phyloP scores from a whole-genome alignment of 148 eudicot genomes.

The Camellia sinensis region DNA sequence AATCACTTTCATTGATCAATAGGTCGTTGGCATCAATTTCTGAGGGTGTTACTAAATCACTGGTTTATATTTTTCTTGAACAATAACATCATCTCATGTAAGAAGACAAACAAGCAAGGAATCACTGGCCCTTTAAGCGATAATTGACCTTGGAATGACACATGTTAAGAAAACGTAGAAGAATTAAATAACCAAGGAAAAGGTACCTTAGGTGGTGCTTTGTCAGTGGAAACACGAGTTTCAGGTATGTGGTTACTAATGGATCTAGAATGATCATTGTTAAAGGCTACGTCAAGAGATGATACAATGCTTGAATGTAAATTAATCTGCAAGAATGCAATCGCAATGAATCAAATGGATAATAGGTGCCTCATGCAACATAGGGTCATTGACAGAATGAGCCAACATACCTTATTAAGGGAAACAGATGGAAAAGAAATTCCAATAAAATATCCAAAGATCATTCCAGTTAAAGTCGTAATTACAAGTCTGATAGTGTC shows the following conservation, averaged over 20 bases:
- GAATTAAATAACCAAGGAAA: constrained; percentile 1
- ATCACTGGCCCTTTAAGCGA: neutral
- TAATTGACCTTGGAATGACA: neutral
- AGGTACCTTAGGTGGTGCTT: constrained; percentile 46
- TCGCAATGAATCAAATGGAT: constrained; percentile 13
- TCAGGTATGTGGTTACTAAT: constrained; percentile 44
- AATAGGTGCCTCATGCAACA: constrained; percentile 8
- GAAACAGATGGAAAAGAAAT: constrained; percentile 61
- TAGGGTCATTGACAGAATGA: neutral
- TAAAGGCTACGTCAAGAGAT: constrained; percentile 44
- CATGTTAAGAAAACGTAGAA: neutral
- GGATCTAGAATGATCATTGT: constrained; percentile 24
- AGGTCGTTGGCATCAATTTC: neutral
- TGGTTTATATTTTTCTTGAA: neutral
- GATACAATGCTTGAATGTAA: constrained; percentile 46
- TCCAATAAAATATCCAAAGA: constrained; percentile 67
- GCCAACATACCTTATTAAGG: constrained; percentile 45
- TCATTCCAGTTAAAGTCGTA: constrained; percentile 58
- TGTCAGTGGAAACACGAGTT: constrained; percentile 51
- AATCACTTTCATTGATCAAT: neutral
- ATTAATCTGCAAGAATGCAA: constrained; percentile 43
- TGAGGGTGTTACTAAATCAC: neutral
- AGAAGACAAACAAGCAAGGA: neutral
- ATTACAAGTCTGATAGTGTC: constrained; percentile 47
- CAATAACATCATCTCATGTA: constrained; percentile 4